phyloP scores from a whole-genome alignment of 1,284 basidiomycete species.

The Phellopilus nigrolimitatus region DNA sequence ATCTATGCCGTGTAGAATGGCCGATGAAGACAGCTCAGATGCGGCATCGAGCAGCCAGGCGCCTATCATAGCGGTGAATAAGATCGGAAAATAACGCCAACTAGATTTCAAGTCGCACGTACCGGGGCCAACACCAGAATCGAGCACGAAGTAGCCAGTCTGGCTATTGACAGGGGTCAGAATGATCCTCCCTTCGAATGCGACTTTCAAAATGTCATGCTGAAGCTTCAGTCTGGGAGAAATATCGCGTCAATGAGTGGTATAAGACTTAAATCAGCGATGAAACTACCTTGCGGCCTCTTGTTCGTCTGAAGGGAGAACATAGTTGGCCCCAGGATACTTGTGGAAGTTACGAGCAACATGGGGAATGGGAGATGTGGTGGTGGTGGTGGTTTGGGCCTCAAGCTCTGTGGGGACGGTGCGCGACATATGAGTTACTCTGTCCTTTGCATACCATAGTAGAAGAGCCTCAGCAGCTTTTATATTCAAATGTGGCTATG shows the following conservation, averaged over 20 bases:
- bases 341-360: too few species aligned
- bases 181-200: neutral
- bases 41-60: slow-evolving; percentile 18
- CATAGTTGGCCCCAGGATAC: slow-evolving; percentile 3
- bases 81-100: neutral
- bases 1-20: slow-evolving; percentile 22
- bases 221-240: neutral
- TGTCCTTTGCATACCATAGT: too few species aligned
- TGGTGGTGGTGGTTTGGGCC: too few species aligned
- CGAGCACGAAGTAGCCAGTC: neutral
- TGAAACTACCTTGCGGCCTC: neutral
- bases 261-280: neutral
- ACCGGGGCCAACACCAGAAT: slow-evolving; percentile 1
- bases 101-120: neutral
- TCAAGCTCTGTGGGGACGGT: too few species aligned
- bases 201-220: neutral
- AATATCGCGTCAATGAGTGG: neutral
- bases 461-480: too few species aligned
- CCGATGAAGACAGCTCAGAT: slow-evolving; percentile 8
- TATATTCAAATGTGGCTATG: too few species aligned
- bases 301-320: slow-evolving; percentile 6
- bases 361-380: too few species aligned
- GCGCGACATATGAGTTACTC: too few species aligned
- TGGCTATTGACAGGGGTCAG: neutral
- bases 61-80: neutral